Conservation (phyloP, 2,329 filamentous ascomycete species). For the Exophiala calicioides region DNA sequence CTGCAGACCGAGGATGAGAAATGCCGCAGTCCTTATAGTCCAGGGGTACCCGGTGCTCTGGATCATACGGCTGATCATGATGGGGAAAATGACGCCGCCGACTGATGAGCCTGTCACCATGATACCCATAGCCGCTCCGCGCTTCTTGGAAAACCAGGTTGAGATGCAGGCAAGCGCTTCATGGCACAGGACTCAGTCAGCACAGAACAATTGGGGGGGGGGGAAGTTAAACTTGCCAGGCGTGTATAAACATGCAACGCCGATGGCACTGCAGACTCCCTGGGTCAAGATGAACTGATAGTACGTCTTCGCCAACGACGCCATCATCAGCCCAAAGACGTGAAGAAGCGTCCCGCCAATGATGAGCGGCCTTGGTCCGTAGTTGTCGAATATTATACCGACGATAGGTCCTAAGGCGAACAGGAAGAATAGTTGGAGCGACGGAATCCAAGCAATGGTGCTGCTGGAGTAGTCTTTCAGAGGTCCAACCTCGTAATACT, state of each 20-base stretch:
- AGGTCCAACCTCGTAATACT: slow-evolving; percentile 33
- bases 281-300: slow-evolving; percentile 27
- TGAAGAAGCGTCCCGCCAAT: not conserved
- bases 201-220: too few species aligned
- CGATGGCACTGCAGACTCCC: slow-evolving; percentile 19
- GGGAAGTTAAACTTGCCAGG: too few species aligned
- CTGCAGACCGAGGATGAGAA: slow-evolving; percentile 62
- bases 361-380: slow-evolving; percentile 46
- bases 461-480: slow-evolving; percentile 47
- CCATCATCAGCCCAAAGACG: not conserved
- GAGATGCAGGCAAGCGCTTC: too few species aligned
- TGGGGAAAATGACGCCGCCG: slow-evolving; percentile 62
- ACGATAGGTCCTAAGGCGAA: slow-evolving; percentile 85
- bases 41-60: slow-evolving; percentile 55
- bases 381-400: slow-evolving; percentile 77
- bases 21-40: slow-evolving; percentile 58
- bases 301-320: not conserved
- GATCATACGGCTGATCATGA: slow-evolving; percentile 60
- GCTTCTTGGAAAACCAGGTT: too few species aligned
- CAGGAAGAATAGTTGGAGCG: slow-evolving; percentile 75
- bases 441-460: slow-evolving; percentile 83
- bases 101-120: slow-evolving; percentile 56
- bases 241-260: too few species aligned
- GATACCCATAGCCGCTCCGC: too few species aligned
- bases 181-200: too few species aligned